Percentiles rank a stretch among this genome's conserved stretches.
phyloP scores from a whole-genome alignment of 2,329 filamentous ascomycete species.

The Xylaria sp. region DNA sequence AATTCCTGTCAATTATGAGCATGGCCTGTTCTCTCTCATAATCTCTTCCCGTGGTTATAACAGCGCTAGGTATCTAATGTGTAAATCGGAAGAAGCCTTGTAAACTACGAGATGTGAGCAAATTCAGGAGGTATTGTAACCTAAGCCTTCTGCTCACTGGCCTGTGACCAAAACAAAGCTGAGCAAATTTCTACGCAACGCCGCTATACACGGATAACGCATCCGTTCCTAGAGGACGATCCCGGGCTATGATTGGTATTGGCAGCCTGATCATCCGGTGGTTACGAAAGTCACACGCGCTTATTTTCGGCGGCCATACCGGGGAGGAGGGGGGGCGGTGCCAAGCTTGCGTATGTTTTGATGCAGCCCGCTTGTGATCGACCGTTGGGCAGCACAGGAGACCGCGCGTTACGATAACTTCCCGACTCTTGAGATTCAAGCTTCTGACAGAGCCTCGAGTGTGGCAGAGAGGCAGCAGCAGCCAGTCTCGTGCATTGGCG shows the following conservation, averaged over 20 bases:
- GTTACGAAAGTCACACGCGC: not conserved
- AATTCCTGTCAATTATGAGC: too few relatives aligned
- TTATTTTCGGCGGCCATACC: not conserved
- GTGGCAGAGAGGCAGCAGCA: not conserved
- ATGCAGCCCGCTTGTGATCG: conserved; percentile 9
- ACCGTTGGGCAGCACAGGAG: conserved; percentile 1
- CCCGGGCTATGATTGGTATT: not conserved
- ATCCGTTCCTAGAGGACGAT: not conserved
- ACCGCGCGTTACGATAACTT: not conserved
- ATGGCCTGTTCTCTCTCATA: not conserved
- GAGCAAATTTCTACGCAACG: not conserved
- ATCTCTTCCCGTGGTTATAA: not conserved
- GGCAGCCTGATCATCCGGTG: not conserved
- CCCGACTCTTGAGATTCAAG: not conserved
- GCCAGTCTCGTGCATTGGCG: not conserved
- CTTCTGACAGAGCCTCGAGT: not conserved
- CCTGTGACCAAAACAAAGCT: not conserved
- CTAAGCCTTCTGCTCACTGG: not conserved
- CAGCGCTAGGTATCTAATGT: not conserved
- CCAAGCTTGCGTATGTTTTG: conserved; percentile 5
- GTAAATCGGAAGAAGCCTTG: too few relatives aligned
- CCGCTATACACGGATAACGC: not conserved
- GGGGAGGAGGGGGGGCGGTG: too few relatives aligned
- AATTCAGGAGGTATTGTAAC: too few relatives aligned
- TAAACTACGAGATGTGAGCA: too few relatives aligned